Evolutionary conservation across 2,329 filamentous ascomycete genomes (phyloP).

Genomic region (Scleromitrula shiraiana): DNA sequence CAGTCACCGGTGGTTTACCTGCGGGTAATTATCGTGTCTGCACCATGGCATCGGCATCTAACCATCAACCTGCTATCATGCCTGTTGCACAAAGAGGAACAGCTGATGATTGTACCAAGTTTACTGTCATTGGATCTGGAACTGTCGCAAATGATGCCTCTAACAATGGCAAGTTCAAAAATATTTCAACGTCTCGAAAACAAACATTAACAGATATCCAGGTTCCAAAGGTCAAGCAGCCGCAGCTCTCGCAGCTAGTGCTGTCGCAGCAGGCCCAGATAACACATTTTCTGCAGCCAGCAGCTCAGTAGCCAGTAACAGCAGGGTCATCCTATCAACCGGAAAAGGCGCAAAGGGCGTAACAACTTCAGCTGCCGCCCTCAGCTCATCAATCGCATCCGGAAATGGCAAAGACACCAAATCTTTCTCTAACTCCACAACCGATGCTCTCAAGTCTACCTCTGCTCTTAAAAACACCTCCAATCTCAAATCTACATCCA

Average conservation of each 20-base stretch:
- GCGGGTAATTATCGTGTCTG: slow-evolving; percentile 38
- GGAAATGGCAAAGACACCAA: not conserved
- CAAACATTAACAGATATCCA: not conserved
- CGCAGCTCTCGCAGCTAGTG: slow-evolving; percentile 12
- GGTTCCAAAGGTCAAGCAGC: slow-evolving; percentile 12
- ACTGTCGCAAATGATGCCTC: slow-evolving; percentile 13
- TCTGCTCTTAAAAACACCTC: not conserved
- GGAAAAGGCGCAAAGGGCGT: slow-evolving; percentile 12
- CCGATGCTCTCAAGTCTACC: not conserved
- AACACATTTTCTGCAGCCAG: slow-evolving; percentile 5
- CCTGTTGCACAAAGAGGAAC: slow-evolving; percentile 38
- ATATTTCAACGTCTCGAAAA: not conserved
- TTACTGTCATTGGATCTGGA: slow-evolving; percentile 30
- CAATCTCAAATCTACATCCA: too few relatives aligned
- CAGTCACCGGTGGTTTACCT: slow-evolving; percentile 34
- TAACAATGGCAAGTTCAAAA: slow-evolving; percentile 9
- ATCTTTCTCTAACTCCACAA: not conserved
- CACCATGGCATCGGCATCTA: slow-evolving; percentile 35
- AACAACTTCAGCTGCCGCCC: not conserved
- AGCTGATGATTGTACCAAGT: slow-evolving; percentile 40
- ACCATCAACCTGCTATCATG: slow-evolving; percentile 38
- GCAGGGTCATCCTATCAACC: slow-evolving; percentile 2
- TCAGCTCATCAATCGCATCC: too few relatives aligned
- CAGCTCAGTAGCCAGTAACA: slow-evolving; percentile 1
- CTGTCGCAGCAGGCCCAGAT: slow-evolving; percentile 11